Evolutionary conservation across 225 moss, liverwort and hornwort genomes (phyloP).

Genomic region (Antitrichia curtipendula): DNA sequence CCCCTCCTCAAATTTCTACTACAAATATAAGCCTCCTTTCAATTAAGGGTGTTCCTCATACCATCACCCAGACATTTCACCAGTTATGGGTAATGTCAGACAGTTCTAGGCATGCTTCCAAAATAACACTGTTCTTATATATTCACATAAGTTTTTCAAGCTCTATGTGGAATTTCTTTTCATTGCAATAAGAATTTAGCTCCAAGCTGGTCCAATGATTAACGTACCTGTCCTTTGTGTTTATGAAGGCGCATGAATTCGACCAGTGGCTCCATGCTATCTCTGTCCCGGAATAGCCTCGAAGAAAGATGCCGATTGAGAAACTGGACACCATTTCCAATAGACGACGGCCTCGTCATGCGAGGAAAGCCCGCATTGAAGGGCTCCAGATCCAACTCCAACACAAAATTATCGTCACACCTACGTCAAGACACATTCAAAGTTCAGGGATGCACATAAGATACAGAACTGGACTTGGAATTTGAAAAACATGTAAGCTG

Average conservation of each 20-base stretch:
- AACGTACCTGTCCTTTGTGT: conserved; percentile 39
- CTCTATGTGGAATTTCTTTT: not conserved
- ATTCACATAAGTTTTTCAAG: not conserved
- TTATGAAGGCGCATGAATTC: conserved; percentile 75
- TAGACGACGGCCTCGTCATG: conserved; percentile 64
- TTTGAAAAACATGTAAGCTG: not conserved
- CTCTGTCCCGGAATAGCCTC: conserved; percentile 47
- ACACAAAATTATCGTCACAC: conserved; percentile 33
- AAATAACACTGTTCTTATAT: not conserved
- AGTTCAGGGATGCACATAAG: not conserved
- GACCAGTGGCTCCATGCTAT: conserved; percentile 68
- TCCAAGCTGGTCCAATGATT: not conserved
- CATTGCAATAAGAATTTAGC: not conserved
- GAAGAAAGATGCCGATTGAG: conserved; percentile 89
- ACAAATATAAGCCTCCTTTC: not conserved
- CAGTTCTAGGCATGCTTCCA: not conserved
- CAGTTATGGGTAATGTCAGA: not conserved
- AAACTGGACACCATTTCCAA: conserved; percentile 90
- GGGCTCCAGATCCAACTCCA: conserved; percentile 86
- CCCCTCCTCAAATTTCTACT: not conserved
- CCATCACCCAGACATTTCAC: not conserved
- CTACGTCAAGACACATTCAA: not conserved
- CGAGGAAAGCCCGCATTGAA: conserved; percentile 83
- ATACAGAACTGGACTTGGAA: not conserved
- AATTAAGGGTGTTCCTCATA: not conserved